Percentiles rank a stretch among this genome's conserved stretches.
These are phyloP conservation scores for Fusarium sp. DNA, from an alignment of 2,329 filamentous ascomycete species.

Conservation along the genomic window DNA sequence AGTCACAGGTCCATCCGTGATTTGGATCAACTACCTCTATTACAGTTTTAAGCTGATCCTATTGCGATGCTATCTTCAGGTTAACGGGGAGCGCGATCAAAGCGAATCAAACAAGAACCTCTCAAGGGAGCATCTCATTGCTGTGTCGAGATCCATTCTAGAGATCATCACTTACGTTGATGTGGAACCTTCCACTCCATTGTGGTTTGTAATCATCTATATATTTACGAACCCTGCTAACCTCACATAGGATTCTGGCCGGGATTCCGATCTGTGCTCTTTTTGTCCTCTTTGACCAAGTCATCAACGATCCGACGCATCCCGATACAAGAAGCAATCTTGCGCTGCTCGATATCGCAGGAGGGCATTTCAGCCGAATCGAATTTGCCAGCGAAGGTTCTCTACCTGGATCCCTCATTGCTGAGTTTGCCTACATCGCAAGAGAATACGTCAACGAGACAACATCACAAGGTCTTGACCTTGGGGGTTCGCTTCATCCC, in stretches of 20 bases:
- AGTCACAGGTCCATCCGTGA: conserved; percentile 5
- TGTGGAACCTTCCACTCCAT: conserved; percentile 34
- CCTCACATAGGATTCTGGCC: conserved; percentile 29
- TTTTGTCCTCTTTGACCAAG: conserved; percentile 39
- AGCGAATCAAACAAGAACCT: not conserved
- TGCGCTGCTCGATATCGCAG: conserved; percentile 35
- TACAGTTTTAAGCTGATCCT: conserved; percentile 34
- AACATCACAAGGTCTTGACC: not conserved
- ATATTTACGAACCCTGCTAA: not conserved
- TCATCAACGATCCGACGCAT: conserved; percentile 32
- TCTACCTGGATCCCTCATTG: conserved; percentile 27
- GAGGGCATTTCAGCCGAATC: conserved; percentile 35
- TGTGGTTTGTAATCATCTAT: conserved; percentile 18
- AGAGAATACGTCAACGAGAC: conserved; percentile 37
- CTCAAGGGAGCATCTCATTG: conserved; percentile 15
- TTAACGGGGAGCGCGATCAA: not conserved
- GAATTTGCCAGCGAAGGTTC: conserved; percentile 35
- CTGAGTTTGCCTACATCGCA: conserved; percentile 38
- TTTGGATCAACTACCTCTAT: conserved; percentile 39
- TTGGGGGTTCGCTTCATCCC: not conserved
- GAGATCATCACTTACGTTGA: conserved; percentile 38
- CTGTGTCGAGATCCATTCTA: conserved; percentile 27
- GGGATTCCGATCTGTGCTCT: conserved; percentile 35
- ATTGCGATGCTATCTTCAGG: conserved; percentile 17
- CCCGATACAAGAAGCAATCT: conserved; percentile 31